Percentiles rank a stretch among this genome's conserved stretches.
These are phyloP conservation scores for Mortierella sp. DNA, from an alignment of 371 early-diverging fungal species.

Conservation along the genomic window DNA sequence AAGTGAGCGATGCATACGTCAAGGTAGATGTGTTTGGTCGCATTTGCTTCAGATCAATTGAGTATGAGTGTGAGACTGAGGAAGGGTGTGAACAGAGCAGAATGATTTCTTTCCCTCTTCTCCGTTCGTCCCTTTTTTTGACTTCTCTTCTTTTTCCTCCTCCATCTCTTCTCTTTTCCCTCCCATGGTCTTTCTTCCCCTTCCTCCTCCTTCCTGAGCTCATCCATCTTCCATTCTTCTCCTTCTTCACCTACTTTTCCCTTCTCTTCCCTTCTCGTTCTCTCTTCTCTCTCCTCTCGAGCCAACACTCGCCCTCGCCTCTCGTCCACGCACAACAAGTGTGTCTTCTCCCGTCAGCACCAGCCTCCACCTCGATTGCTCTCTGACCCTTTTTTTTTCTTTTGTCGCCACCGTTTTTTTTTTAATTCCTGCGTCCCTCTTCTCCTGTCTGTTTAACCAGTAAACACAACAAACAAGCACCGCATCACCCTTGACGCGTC, in stretches of 20 bases:
- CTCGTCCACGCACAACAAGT: not conserved
- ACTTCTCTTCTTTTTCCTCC: not conserved
- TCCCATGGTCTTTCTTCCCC: slow-evolving; percentile 4
- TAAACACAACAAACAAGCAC: not conserved
- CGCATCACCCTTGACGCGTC: not conserved
- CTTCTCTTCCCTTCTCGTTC: not conserved
- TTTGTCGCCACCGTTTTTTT: slow-evolving; percentile 3
- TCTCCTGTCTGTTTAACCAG: not conserved
- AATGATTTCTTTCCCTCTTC: not conserved
- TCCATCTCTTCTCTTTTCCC: not conserved
- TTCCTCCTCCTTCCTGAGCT: not conserved
- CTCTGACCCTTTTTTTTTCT: not conserved
- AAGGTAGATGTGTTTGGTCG: not conserved
- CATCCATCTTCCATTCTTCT: not conserved
- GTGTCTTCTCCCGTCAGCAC: not conserved
- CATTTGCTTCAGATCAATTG: not conserved
- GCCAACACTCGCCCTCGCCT: not conserved
- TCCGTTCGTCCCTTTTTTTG: not conserved
- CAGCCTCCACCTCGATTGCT: not conserved
- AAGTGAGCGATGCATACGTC: not conserved
- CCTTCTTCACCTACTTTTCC: not conserved
- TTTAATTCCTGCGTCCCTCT: not conserved
- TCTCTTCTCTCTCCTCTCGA: not conserved
- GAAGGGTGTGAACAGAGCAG: not conserved
- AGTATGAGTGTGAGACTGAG: not conserved